These are phyloP conservation scores for Skeletonema marinoi DNA, from an alignment of 108 stramenopile species.

Conservation along the genomic window DNA sequence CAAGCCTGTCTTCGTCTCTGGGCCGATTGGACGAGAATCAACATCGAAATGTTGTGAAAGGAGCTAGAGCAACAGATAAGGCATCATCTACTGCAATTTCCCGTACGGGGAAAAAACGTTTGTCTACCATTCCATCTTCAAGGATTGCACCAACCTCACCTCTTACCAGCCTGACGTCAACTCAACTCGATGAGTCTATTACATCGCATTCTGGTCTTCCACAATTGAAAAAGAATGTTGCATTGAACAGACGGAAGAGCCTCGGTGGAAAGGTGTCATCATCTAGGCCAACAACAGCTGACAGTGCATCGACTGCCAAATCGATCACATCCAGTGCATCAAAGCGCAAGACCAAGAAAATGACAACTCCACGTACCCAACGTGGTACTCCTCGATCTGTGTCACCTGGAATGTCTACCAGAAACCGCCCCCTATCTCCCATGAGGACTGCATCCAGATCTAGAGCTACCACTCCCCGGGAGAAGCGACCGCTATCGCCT, in stretches of 20 bases:
- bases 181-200: slow-evolving; percentile 34
- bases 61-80: slow-evolving; percentile 2
- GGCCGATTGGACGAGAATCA: slow-evolving; percentile 22
- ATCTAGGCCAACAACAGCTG: neutral
- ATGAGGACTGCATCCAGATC: slow-evolving; percentile 5
- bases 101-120: slow-evolving; percentile 57
- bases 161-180: slow-evolving; percentile 28
- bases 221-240: slow-evolving; percentile 3
- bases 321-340: slow-evolving; percentile 1
- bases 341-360: neutral
- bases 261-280: neutral
- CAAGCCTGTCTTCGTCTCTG: neutral
- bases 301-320: neutral
- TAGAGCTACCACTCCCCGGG: neutral
- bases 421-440: neutral
- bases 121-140: slow-evolving; percentile 67
- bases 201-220: neutral
- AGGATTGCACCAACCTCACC: slow-evolving; percentile 64
- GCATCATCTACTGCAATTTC: slow-evolving; percentile 39
- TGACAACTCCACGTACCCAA: neutral
- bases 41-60: slow-evolving; percentile 18
- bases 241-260: neutral
- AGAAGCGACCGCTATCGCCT: neutral
- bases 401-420: slow-evolving; percentile 7
- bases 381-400: slow-evolving; percentile 2